Conservation (phyloP, 192 early-diverging fungal species). For the Spizellomyces punctatus region DNA sequence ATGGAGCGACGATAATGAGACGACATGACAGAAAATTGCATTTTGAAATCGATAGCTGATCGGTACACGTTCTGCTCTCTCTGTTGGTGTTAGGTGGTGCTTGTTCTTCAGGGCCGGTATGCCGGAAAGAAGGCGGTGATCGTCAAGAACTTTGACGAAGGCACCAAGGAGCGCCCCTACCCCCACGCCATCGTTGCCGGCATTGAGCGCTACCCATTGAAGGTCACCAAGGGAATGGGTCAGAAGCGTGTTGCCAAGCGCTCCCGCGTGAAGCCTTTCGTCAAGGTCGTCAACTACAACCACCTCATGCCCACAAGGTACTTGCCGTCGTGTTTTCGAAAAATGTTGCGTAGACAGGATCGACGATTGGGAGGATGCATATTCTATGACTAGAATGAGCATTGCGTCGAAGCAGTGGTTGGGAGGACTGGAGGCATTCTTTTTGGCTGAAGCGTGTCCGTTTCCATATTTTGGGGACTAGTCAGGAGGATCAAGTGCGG, state of each 20-base stretch:
- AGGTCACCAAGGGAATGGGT: slow-evolving; percentile 95
- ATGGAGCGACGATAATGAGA: not conserved
- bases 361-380: no score
- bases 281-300: slow-evolving; percentile 99
- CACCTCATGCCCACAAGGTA: slow-evolving; percentile 99
- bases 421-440: not conserved
- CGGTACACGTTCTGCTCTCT: not conserved
- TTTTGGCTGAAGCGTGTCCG: no score
- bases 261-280: slow-evolving; percentile 98
- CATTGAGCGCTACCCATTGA: slow-evolving; percentile 95
- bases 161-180: slow-evolving; percentile 95
- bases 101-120: slow-evolving; percentile 96
- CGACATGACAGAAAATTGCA: not conserved
- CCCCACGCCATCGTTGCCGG: slow-evolving; percentile 98
- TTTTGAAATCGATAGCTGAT: not conserved
- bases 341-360: not conserved
- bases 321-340: slow-evolving; percentile 2
- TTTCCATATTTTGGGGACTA: no score
- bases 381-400: no score
- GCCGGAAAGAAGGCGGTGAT: slow-evolving; percentile 99
- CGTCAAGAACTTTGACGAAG: slow-evolving; percentile 95
- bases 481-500: no score
- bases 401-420: no score
- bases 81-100: slow-evolving; percentile 73
- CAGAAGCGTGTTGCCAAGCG: slow-evolving; percentile 95